Base-by-base conservation (phyloP, 805 yeast species). In the Kodamaea fukazawae region DNA sequence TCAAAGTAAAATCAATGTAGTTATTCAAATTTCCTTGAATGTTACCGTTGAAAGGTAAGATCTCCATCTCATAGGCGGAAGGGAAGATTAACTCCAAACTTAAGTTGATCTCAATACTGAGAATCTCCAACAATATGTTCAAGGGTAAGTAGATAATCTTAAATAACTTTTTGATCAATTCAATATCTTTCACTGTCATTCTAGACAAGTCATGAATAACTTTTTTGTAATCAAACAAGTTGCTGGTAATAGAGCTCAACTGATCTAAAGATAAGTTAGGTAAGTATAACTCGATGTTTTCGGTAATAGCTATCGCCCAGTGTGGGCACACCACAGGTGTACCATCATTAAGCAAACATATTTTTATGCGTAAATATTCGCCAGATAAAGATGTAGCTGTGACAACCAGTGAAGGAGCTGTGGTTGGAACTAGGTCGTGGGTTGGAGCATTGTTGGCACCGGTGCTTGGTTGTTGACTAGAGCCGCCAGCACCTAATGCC, bases 351-450 rank as follows among this genome's bases (percentile, higher is more conserved):
- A 91, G 71, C 20, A 84, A 58, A 43, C 87, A 84, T 2, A 91
- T 81, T 43, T 76, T 78, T 13, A 86, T 63, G 33, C 84, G 75
- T 30, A 81, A 70, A 56, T 88, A 93, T 40, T 78, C 81, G 10
- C 98, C 98, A 16, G 81, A 76, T 38, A 93, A 67, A 1, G 97
- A 89, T 0, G 96, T 88, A 0, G 96, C 89, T 0, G 97, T 90
- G 11, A 91, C 95, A 55, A 87, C 79, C 10, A 93, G 81, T 29
- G 82, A 72, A 3, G 60, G 47, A 4, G 29, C 22, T 13, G 20
- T 13, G 12, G 29, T 16, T 7, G 32, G 20, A 5, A 20, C 23
- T 8, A 20, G 8, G 23, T 20, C 23, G 23, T 20, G 23, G 5
- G 36, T 11, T 7, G 14, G 10, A 4, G 27, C 14, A 2, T 20